Base-by-base conservation (phyloP, 140 eudicot genomes). In the Oenanthe javanica region DNA sequence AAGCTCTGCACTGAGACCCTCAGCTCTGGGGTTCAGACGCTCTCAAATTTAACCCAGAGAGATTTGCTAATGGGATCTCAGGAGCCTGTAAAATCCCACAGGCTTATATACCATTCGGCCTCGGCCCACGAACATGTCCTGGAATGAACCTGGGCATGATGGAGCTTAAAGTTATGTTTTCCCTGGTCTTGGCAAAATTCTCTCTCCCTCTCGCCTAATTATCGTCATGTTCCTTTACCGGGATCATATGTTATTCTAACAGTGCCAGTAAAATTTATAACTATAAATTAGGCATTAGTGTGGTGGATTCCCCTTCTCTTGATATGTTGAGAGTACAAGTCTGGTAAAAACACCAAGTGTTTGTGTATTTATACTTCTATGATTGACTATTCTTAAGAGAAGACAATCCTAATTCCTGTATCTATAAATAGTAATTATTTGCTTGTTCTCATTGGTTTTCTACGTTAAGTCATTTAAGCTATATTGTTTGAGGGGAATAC, bases 11-110 rank as follows among this genome's bases (percentile, higher is more conserved):
- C 85, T 84, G 83, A 13, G 38, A 87, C 75, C 77, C 83, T 49
- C 80, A 84, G 23, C 74, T 88, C 40, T 91, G 93, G 91, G 89
- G 91, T 54, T 54, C 77, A 3, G 89, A 88, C 59, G 87, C 81
- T 31, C 59, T 80, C 11, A 54, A 82, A 77, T 91, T 91, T 85
- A 87, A 91, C 21, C 96, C 89, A 0, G 80, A 72, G 0, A 82
- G 89, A 43, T 86, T 86, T 42, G 86, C 80, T 6, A 86, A 86
- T 36, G 89, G 89, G 73, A 80, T 83, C 0, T 45, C 82, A 0
- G 86, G 82, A 6, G 89, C 89, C 1, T 86, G 89, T 80, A 83
- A 83, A 67, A 12, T 23, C 8, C 86, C 86, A 14, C 82, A 80
- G 9, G 67, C 81, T 27, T 83, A 83, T 79, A 76, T 64, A 80